Evolutionary conservation across 495 filamentous ascomycete genomes (phyloP).

Genomic region (Pseudoneurospora amorphoporcata): DNA sequence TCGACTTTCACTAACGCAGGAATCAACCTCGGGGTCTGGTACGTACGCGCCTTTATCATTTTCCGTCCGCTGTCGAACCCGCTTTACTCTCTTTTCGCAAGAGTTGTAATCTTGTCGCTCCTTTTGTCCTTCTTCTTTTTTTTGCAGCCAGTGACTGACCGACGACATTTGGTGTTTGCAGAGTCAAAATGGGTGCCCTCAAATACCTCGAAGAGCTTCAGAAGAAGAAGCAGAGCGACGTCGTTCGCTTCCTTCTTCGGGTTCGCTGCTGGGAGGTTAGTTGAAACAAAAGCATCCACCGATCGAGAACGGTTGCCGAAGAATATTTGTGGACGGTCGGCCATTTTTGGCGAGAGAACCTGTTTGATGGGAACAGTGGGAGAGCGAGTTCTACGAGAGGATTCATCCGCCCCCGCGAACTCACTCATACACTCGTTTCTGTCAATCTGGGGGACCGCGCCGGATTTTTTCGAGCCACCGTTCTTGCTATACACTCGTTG

Average conservation of each 20-base stretch:
- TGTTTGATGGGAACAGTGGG: background rate
- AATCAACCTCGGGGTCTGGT: constrained; percentile 16
- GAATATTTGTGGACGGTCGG: constrained; percentile 20
- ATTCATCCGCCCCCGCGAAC: background rate
- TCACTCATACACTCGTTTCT: background rate
- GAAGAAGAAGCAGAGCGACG: constrained; percentile 99
- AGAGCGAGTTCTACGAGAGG: background rate
- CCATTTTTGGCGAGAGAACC: constrained; percentile 1
- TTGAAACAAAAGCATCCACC: constrained; percentile 35
- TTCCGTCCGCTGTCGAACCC: background rate
- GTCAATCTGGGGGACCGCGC: background rate
- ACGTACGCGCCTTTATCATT: constrained; percentile 6
- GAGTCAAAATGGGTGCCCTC: constrained; percentile 75
- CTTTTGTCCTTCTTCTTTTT: background rate
- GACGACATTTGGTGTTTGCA: constrained; percentile 1
- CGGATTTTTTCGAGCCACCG: constrained; percentile 7
- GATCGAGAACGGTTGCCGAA: constrained; percentile 5
- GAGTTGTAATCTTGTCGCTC: background rate
- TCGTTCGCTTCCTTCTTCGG: constrained; percentile 97
- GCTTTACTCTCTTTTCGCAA: background rate
- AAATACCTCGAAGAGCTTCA: constrained; percentile 99
- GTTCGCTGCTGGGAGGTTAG: constrained; percentile 99
- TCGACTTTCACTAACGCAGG: constrained; percentile 23
- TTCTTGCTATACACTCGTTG: constrained; percentile 97
- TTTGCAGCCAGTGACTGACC: background rate